These are phyloP conservation scores for Aspergillus candidus DNA, from an alignment of 2,329 filamentous ascomycete species.

Conservation along the genomic window DNA sequence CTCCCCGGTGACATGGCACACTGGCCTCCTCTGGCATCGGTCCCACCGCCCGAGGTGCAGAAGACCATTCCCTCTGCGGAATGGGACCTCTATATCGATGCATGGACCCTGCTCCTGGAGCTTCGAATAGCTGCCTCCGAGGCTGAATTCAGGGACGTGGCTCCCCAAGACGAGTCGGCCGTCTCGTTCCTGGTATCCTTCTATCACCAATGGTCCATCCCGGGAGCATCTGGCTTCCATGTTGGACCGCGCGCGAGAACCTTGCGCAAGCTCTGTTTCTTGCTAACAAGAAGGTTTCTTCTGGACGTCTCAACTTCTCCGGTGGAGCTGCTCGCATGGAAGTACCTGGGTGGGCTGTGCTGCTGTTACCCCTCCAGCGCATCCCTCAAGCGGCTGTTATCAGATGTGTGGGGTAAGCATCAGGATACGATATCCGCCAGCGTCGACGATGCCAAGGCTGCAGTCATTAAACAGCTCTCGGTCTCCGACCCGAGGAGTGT, in stretches of 20 bases:
- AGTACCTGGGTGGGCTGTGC: constrained; percentile 63
- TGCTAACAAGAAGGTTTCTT: constrained; percentile 56
- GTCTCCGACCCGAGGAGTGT: constrained; percentile 8
- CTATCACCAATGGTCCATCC: constrained; percentile 48
- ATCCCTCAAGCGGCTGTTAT: constrained; percentile 48
- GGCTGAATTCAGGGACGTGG: constrained; percentile 48
- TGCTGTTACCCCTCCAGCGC: constrained; percentile 61
- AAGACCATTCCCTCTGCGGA: constrained; percentile 61
- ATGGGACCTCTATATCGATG: constrained; percentile 70
- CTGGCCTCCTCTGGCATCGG: constrained; percentile 69
- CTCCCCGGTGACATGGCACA: constrained; percentile 38
- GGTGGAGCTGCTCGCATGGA: constrained; percentile 53
- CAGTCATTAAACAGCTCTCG: constrained; percentile 28
- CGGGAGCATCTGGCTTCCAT: constrained; percentile 27
- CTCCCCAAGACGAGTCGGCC: constrained; percentile 54
- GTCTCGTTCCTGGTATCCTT: constrained; percentile 62
- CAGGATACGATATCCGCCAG: constrained; percentile 28
- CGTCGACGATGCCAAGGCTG: constrained; percentile 32
- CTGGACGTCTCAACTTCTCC: constrained; percentile 42
- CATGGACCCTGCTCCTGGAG: constrained; percentile 65
- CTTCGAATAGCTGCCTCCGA: constrained; percentile 58
- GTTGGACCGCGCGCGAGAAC: constrained; percentile 35
- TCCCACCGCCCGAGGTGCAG: constrained; percentile 64
- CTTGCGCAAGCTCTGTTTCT: constrained; percentile 60
- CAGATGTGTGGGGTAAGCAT: constrained; percentile 41